Percentiles rank a stretch among this genome's conserved stretches.
phyloP scores from a whole-genome alignment of 169 alveolate genomes.

The Theileria orientalis region DNA sequence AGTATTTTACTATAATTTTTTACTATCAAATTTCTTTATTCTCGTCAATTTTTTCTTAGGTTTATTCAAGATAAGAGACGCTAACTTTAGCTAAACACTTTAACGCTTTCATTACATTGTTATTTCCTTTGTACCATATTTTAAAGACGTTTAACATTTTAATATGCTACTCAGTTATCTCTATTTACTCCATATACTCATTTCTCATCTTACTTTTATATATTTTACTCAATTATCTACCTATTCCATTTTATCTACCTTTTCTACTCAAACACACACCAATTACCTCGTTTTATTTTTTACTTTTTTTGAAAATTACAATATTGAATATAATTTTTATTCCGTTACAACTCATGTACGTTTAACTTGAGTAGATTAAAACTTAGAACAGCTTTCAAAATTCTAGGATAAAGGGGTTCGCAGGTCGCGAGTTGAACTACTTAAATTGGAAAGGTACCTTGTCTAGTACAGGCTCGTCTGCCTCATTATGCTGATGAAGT shows the following conservation, averaged over 20 bases:
- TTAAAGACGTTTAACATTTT: background rate
- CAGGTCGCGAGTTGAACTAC: background rate
- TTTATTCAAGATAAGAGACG: slow-evolving; percentile 9
- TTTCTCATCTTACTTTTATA: too few species aligned
- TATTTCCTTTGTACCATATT: background rate
- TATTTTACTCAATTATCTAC: slow-evolving; percentile 26
- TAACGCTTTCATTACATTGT: background rate
- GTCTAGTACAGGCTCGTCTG: slow-evolving; percentile 88
- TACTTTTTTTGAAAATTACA: too few species aligned
- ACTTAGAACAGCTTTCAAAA: too few species aligned
- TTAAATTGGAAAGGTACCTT: background rate
- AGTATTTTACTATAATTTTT: background rate
- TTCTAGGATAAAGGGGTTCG: too few species aligned
- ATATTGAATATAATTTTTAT: too few species aligned
- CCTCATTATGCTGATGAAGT: slow-evolving; percentile 93
- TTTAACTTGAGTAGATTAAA: too few species aligned
- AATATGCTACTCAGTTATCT: background rate
- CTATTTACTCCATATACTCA: slow-evolving; percentile 8
- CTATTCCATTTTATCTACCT: slow-evolving; percentile 40
- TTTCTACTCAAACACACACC: slow-evolving; percentile 21
- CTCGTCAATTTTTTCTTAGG: background rate
- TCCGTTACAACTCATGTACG: too few species aligned
- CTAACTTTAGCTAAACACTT: background rate
- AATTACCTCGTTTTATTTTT: slow-evolving; percentile 65
- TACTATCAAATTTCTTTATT: background rate